Evolutionary conservation across 2,329 filamentous ascomycete genomes (phyloP).

Genomic region (Paecilomyces formosus): DNA sequence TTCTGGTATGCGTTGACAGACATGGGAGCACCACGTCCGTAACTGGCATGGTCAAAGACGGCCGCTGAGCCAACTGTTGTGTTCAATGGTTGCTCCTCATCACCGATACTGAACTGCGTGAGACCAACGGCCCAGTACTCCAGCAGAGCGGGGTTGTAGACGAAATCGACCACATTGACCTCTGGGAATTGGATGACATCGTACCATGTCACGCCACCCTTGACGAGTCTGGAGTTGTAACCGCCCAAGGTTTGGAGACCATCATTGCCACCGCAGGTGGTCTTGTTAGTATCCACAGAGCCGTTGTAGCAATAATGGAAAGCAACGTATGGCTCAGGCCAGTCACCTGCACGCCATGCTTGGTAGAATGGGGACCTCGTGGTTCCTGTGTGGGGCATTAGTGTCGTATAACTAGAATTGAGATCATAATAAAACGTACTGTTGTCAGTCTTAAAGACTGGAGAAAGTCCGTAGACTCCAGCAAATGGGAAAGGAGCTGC

Average conservation of each 20-base stretch:
- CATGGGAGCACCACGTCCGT: conserved; percentile 11
- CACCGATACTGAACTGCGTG: conserved; percentile 10
- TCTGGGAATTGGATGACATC: conserved; percentile 9
- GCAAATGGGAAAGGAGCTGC: conserved; percentile 4
- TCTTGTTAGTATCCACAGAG: conserved; percentile 7
- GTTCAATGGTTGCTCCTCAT: conserved; percentile 11
- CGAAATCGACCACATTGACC: conserved; percentile 12
- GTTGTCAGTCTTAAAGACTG: conserved; percentile 9
- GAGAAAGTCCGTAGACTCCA: conserved; percentile 9
- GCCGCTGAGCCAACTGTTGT: conserved; percentile 9
- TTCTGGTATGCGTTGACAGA: conserved; percentile 10
- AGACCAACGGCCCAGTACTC: conserved; percentile 12
- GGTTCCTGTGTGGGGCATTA: not conserved
- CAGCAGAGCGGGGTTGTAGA: conserved; percentile 10
- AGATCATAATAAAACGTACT: not conserved
- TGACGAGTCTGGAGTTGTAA: conserved; percentile 8
- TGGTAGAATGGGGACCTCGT: conserved; percentile 10
- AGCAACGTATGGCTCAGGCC: conserved; percentile 5
- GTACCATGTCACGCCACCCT: conserved; percentile 10
- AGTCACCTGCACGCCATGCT: conserved; percentile 5
- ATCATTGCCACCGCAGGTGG: conserved; percentile 8
- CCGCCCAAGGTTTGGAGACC: conserved; percentile 12
- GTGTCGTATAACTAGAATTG: not conserved
- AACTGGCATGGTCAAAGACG: conserved; percentile 13
- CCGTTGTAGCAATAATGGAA: conserved; percentile 13